phyloP scores from a whole-genome alignment of 179 eudicot species.

The Patellifolia procumbens region DNA sequence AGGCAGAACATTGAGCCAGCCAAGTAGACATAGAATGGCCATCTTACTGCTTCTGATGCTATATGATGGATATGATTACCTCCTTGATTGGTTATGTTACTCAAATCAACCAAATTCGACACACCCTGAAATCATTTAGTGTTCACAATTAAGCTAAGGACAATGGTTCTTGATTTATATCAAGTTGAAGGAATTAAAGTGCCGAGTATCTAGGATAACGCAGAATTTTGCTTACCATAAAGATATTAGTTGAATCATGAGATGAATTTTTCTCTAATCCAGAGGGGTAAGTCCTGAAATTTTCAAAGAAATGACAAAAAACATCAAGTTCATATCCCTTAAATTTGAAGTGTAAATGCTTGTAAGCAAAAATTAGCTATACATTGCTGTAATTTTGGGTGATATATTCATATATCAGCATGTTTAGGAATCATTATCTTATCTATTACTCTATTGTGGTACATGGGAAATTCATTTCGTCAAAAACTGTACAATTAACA shows the following conservation, averaged over 20 bases:
- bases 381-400: neutral
- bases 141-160: neutral
- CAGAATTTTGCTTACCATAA: slow-evolving; percentile 26
- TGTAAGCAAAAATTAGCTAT: neutral
- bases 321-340: neutral
- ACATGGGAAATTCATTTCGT: neutral
- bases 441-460: neutral
- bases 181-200: neutral
- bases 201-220: neutral
- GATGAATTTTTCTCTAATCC: slow-evolving; percentile 48
- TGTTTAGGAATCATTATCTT: neutral
- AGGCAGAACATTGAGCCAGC: slow-evolving; percentile 90
- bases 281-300: slow-evolving; percentile 56
- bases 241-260: slow-evolving; percentile 38
- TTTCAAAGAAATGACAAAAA: neutral
- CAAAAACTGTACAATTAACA: neutral
- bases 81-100: slow-evolving; percentile 29
- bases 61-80: slow-evolving; percentile 8
- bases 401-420: too few species aligned
- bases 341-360: neutral
- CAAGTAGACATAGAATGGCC: slow-evolving; percentile 91
- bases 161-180: too few species aligned
- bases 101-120: slow-evolving; percentile 44
- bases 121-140: slow-evolving; percentile 37
- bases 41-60: slow-evolving; percentile 34